Conservation (phyloP, 306 rosid species). For the Prunus campanulata region DNA sequence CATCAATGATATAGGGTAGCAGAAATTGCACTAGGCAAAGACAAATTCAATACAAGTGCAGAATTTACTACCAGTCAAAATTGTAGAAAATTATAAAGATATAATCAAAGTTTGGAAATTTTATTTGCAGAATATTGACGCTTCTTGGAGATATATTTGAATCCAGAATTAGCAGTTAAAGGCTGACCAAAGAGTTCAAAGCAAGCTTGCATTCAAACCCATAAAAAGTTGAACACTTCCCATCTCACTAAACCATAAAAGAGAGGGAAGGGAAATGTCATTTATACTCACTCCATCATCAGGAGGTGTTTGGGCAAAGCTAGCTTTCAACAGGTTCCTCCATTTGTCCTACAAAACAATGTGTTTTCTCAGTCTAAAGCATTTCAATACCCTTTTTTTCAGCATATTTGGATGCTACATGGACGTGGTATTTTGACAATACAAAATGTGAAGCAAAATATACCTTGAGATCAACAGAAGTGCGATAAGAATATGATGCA, state of each 20-base stretch:
- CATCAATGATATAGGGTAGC: neutral
- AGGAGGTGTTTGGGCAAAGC: conserved; percentile 65
- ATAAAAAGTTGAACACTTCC: conserved; percentile 12
- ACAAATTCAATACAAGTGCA: neutral
- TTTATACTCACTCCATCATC: conserved; percentile 71
- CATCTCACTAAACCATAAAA: neutral
- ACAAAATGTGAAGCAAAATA: conserved; percentile 9
- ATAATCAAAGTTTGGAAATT: neutral
- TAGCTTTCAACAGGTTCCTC: conserved; percentile 96
- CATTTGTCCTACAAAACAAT: conserved; percentile 84
- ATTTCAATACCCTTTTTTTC: neutral
- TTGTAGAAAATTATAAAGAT: neutral
- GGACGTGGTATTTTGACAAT: neutral
- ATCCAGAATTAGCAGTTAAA: conserved; percentile 10
- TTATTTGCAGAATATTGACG: neutral
- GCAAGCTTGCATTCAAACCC: neutral
- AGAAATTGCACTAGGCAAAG: neutral
- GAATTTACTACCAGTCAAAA: neutral
- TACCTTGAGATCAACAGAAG: conserved; percentile 98
- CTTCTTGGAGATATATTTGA: neutral
- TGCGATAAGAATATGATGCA: conserved; percentile 80
- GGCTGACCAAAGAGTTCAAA: conserved; percentile 15
- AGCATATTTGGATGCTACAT: neutral
- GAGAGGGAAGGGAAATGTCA: neutral
- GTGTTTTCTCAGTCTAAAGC: conserved; percentile 11